Evolutionary conservation across 371 early-diverging fungal species (phyloP), one percentile per base, ranked within the genome.

Genomic region (Rhizopus delemar): DNA sequence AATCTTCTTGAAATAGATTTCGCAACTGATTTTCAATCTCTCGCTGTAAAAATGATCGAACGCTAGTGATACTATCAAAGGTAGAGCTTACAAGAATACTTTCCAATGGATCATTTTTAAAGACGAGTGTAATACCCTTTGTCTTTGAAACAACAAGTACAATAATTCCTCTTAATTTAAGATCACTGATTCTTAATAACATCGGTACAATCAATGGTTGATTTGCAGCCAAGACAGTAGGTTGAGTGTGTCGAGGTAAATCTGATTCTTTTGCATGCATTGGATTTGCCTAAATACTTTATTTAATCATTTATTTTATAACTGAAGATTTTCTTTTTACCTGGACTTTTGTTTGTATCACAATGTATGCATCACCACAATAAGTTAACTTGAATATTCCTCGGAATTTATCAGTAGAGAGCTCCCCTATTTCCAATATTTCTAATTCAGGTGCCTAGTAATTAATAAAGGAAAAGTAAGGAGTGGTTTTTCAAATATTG

Each of bases 31-130:
- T 86, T 69, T 98, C 96, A 52, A 99, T 99, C 67, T 93, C 92
- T 11, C 81, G 75, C 74, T 97, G 98, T 35, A 99, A 69, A 70
- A 94, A 91, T 9, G 86, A 73, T 33, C 92, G 85, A 33, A 99
- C 90, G 46, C 85, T 87, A 4, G 91, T 85, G 38, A 96, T 86
- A 59, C 89, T 86, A 65, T 98, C 99, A 65, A 99, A 99, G 0
- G 96, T 95, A 5, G 94, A 94, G 60, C 90, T 90, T 46, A 99
- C 93, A 36, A 89, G 80, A 32, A 99, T 93, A 1, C 86, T 86
- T 51, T 95, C 95, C 31, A 99, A 71, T 11, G 99, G 98, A 63
- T 97, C 97, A 66, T 94, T 97, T 66, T 97, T 95, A 71, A 99
- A 97, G 4, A 90, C 94, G 34, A 98, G 84, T 2, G 98, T 96